Evolutionary conservation across 2,329 filamentous ascomycete genomes (phyloP), one percentile per base, ranked within the genome.

Genomic region (Akanthomyces dipterigenus): DNA sequence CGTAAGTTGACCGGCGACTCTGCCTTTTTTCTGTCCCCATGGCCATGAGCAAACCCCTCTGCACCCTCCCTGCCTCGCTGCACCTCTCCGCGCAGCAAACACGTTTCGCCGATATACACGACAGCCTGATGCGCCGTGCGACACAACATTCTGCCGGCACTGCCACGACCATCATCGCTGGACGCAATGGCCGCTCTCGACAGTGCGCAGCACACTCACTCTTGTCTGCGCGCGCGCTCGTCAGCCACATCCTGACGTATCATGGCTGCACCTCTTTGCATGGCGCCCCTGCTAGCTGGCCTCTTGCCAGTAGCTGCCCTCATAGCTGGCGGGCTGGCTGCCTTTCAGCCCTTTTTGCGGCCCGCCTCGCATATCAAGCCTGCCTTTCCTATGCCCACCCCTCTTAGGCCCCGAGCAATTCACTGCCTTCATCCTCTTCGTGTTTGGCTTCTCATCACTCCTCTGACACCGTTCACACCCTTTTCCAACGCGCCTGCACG

Each of bases 1-100:
- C 71, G 73, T 75, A 70, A 75, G 73, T 75, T 63, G 60, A 50
- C 14, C 42, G 36, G 22, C 48, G n/a, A 49, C 31, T 14, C 18
- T 40, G 20, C 20, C 7, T 43, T 49, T 26, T 18, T 60, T 14
- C 22, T 26, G 5, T 36, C 38, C n/a, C 22, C 43, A 18, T 12
- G 31, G 26, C n/a, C 36, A 18, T 26, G 11, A 42, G 45, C 55
- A 22, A 42, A 42, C 56, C 46, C 22, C 18, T 51, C 45, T 31
- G 22, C 55, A 14, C 12, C 55, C 34, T 22, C 28, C 31, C 8
- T 11, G 11, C 7, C 16, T 57, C 20, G 16, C 55, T 57, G 28
- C 43, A 22, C 12, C 55, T 48, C n/a, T 38, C 26, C 40, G 40
- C 11, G 3, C 26, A 34, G 20, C 28, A 45, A 55, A 55, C 38